These are phyloP conservation scores for Macrocybe gigantea DNA, from an alignment of 768 basidiomycete species.

Conservation along the genomic window DNA sequence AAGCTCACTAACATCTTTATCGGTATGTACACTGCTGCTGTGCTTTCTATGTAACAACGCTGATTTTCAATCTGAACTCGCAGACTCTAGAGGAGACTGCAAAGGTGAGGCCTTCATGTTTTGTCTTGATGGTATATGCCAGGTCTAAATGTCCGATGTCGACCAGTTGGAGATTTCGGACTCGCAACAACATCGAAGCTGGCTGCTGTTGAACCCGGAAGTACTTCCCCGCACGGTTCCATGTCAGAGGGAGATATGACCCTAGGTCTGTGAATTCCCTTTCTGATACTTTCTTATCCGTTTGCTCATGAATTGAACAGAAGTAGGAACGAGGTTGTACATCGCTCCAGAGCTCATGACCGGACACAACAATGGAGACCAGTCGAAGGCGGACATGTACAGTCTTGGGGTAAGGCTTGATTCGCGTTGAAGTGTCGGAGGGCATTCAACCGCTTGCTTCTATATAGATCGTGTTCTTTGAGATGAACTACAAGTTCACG, in stretches of 20 bases:
- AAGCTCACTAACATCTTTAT: slow-evolving; percentile 95
- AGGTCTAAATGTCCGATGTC: not conserved
- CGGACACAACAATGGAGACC: slow-evolving; percentile 57
- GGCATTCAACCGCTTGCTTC: not conserved
- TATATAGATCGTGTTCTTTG: slow-evolving; percentile 87
- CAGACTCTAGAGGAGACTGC: slow-evolving; percentile 79
- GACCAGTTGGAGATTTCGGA: slow-evolving; percentile 86
- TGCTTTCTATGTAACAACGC: not conserved
- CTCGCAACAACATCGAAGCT: slow-evolving; percentile 73
- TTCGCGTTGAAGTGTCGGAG: no score
- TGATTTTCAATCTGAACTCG: slow-evolving; percentile 1
- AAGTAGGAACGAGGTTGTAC: slow-evolving; percentile 88
- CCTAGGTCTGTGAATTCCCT: slow-evolving; percentile 39
- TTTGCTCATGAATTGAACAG: slow-evolving; percentile 24
- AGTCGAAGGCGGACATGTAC: slow-evolving; percentile 91
- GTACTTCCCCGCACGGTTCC: slow-evolving; percentile 42
- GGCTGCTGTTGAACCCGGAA: slow-evolving; percentile 72
- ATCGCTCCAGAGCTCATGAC: slow-evolving; percentile 89
- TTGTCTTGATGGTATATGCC: not conserved
- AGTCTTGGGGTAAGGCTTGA: slow-evolving; percentile 70
- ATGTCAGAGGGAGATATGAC: slow-evolving; percentile 67
- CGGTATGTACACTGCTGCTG: slow-evolving; percentile 38
- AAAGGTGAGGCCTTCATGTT: slow-evolving; percentile 43
- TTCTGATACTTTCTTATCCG: not conserved
- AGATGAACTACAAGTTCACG: slow-evolving; percentile 86